Evolutionary conservation across 2,329 filamentous ascomycete species (phyloP).

Genomic region (Beauveria brongniartii): DNA sequence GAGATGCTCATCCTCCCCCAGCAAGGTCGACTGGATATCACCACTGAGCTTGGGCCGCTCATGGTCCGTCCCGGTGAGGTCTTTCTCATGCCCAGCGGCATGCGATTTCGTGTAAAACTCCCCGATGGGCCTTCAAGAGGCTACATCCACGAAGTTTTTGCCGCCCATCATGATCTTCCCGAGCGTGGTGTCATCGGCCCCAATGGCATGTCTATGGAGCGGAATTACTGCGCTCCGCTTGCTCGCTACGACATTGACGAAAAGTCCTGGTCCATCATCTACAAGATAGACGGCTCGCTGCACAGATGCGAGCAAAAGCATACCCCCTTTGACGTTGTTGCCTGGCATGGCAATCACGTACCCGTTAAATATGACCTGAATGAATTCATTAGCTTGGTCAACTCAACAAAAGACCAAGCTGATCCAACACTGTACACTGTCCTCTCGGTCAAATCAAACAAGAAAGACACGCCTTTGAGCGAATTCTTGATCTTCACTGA

Average conservation of each 20-base stretch:
- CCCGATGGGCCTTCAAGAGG: conserved; percentile 51
- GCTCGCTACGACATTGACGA: conserved; percentile 51
- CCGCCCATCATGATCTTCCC: conserved; percentile 55
- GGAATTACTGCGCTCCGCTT: conserved; percentile 57
- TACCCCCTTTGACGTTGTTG: conserved; percentile 63
- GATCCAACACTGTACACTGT: conserved; percentile 61
- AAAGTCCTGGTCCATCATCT: conserved; percentile 48
- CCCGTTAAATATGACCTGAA: conserved; percentile 50
- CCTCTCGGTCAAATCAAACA: conserved; percentile 51
- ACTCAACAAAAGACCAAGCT: conserved; percentile 53
- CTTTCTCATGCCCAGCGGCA: conserved; percentile 56
- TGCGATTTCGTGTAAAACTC: conserved; percentile 33
- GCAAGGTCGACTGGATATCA: conserved; percentile 56
- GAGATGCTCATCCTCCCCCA: conserved; percentile 60
- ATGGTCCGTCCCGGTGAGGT: conserved; percentile 62
- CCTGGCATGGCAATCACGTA: conserved; percentile 64
- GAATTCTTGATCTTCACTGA: conserved; percentile 64
- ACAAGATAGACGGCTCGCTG: conserved; percentile 54
- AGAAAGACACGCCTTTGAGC: conserved; percentile 42
- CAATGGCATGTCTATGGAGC: conserved; percentile 55
- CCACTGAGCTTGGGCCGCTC: conserved; percentile 58
- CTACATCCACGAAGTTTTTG: conserved; percentile 60
- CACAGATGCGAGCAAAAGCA: conserved; percentile 54
- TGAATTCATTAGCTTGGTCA: conserved; percentile 50
- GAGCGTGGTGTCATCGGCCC: conserved; percentile 60